Evolutionary conservation across 176 grass and related monocot genomes (phyloP).

Genomic region (Phoenix dactylifera): DNA sequence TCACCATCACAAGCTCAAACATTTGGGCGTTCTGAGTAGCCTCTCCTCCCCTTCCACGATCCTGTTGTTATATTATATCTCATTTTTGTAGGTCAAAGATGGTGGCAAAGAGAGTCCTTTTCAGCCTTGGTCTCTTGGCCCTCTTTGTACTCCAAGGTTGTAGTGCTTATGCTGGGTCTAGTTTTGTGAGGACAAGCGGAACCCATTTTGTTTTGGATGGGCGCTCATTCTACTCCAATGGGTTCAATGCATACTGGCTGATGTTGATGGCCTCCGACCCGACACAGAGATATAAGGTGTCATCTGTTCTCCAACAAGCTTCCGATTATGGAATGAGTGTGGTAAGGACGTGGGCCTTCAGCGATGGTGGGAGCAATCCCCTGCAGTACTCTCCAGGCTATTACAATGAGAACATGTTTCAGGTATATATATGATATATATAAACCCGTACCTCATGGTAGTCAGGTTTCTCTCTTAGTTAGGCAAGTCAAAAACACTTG

Average conservation of each 20-base stretch:
- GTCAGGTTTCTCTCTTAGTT: no score
- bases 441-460: no score
- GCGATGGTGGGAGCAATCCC: not conserved
- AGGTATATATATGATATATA: not conserved
- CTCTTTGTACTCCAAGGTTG: no score
- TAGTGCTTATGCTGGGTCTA: not conserved
- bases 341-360: slow-evolving; percentile 10
- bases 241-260: slow-evolving; percentile 12
- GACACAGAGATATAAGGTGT: not conserved
- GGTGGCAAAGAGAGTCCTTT: no score
- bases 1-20: no score
- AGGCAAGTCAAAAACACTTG: no score
- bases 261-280: slow-evolving; percentile 1
- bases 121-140: no score
- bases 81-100: no score
- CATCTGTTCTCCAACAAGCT: not conserved
- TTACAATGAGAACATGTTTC: slow-evolving; percentile 11
- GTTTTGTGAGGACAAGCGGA: not conserved
- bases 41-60: no score
- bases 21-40: no score
- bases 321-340: not conserved
- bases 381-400: not conserved
- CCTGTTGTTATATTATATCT: no score
- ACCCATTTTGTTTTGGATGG: not conserved
- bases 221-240: not conserved